Percentiles rank a stretch among this genome's conserved stretches.
These are phyloP conservation scores for Mycena leptocephala DNA, from an alignment of 768 basidiomycete genomes.

Conservation along the genomic window DNA sequence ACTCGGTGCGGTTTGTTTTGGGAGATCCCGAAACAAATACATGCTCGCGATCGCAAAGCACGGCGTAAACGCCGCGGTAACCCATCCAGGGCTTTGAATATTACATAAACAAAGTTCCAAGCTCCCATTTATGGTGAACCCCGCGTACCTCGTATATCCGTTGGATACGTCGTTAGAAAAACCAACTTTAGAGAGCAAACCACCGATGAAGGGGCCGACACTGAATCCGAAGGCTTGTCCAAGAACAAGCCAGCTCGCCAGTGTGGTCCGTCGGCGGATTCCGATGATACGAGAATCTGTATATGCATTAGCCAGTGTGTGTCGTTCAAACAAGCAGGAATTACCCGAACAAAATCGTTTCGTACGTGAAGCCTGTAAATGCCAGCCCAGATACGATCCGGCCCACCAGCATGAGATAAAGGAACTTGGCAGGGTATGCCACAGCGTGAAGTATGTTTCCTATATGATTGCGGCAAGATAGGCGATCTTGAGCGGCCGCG, in stretches of 20 bases:
- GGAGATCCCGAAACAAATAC: slow-evolving; percentile 47
- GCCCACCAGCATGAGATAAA: no score
- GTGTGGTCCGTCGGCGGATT: no score
- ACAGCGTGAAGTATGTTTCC: slow-evolving; percentile 75
- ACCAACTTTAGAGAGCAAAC: no score
- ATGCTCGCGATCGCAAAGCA: slow-evolving; percentile 64
- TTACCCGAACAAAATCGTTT: slow-evolving; percentile 62
- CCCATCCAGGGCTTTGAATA: slow-evolving; percentile 60
- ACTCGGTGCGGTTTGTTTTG: slow-evolving; percentile 8
- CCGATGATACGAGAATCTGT: no score
- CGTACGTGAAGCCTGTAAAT: slow-evolving; percentile 52
- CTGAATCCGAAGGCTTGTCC: no score
- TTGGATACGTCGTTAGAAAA: no score
- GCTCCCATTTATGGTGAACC: neutral
- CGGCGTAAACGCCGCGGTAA: slow-evolving; percentile 59
- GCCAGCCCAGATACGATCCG: slow-evolving; percentile 64
- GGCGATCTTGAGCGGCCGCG: slow-evolving; percentile 66
- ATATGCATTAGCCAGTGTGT: neutral
- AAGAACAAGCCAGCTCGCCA: no score
- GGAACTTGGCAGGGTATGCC: slow-evolving; percentile 61
- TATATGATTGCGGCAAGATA: slow-evolving; percentile 67
- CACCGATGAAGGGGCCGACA: no score
- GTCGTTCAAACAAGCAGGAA: neutral
- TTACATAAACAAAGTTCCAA: neutral
- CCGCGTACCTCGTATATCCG: no score